Evolutionary conservation across 202 grass and related monocot genomes (phyloP), one percentile per base, ranked within the genome.

Genomic region (Hordeum pubiflorum): DNA sequence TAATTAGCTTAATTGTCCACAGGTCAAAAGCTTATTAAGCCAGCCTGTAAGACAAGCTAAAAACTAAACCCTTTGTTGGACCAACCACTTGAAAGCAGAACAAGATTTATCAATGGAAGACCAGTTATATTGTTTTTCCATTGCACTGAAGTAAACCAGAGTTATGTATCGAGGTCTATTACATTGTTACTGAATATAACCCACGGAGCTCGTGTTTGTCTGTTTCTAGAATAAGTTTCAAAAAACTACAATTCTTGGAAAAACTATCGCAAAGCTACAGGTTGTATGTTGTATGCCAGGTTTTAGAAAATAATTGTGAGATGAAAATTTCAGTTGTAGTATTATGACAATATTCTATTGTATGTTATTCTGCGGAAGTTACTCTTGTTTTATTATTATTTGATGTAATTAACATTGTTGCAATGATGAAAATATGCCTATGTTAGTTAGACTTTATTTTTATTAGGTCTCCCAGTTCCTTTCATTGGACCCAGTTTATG

Each of bases 301-400:
- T 71, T 71, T 71, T 48, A 71, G 40, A 71, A 71, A 71, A 71
- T 24, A 22, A 15, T 48, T 18, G 23, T 4, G 22, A 71, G 23
- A 9, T 71, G 68, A 23, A 69, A 67, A 39, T 67, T 39, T 22
- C 63, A 67, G 34, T 39, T 21, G 5, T 9, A 38, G 65, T 41
- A 24, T 69, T 69, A 11, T 66, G 17, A 24, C n/a, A 52, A 52
- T 52, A 52, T 52, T 18, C 48, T 18, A 52, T 52, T 52, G 48
- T 52, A 52, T 18, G 48, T 48, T 48, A 72, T 29, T 14, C 26
- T 29, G 14, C 29, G 15, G 48, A 50, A 73, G 7, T 52, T 54
- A 71, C 23, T 52, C 43, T 15, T 73, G 12, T 81, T 88, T 69
- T 52, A 52, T 64, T 32, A 85, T 37, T 15, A 81, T 84, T 71